Evolutionary conservation across 352 stramenopile genomes (phyloP).

Genomic region (Blastocystis sp.): DNA sequence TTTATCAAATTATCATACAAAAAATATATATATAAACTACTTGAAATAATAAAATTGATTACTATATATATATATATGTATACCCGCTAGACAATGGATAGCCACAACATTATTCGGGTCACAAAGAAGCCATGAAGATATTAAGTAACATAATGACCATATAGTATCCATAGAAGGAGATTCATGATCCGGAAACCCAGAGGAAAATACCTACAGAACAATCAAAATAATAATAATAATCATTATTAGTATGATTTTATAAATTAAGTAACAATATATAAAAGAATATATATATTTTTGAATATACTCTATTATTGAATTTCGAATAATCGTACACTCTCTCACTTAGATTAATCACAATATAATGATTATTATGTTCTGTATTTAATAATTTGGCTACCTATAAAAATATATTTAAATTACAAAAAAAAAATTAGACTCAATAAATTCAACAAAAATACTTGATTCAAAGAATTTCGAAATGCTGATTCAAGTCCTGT

Average conservation of each 20-base stretch:
- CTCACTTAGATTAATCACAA: constrained; percentile 35
- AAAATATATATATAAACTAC: no score
- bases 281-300: no score
- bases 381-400: constrained; percentile 9
- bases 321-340: constrained; percentile 2
- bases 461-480: constrained; percentile 13
- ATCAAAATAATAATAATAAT: no score
- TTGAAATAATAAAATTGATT: no score
- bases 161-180: constrained; percentile 10
- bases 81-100: constrained; percentile 27
- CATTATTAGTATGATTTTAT: no score
- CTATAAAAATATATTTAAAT: constrained; percentile 13
- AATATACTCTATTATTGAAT: constrained; percentile 4
- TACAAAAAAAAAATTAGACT: neutral
- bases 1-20: no score
- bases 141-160: constrained; percentile 31
- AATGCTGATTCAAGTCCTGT: constrained; percentile 16
- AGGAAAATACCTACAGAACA: no score
- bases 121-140: constrained; percentile 19
- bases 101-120: constrained; percentile 27
- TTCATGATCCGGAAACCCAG: constrained; percentile 32
- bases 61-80: no score
- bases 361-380: constrained; percentile 27
- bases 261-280: no score
- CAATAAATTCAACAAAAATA: neutral